A percentile compares a stretch with the other conserved stretches of the same genome.
phyloP scores from a whole-genome alignment of 2,329 filamentous ascomycete genomes.

The Sclerotiophoma versabilis region DNA sequence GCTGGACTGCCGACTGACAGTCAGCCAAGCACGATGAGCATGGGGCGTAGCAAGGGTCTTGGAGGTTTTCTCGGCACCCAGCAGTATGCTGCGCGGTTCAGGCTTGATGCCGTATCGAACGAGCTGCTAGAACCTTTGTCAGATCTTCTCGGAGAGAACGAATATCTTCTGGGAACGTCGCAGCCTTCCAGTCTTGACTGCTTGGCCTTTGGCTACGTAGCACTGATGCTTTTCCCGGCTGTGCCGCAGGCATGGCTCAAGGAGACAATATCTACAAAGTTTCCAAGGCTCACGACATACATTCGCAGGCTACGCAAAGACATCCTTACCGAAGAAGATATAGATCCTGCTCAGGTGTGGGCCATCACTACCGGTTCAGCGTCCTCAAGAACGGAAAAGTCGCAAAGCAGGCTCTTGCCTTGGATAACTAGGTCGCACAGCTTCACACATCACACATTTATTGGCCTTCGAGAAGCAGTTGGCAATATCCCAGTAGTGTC shows the following conservation, averaged over 20 bases:
- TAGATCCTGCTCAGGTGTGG: slow-evolving; percentile 38
- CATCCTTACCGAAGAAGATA: slow-evolving; percentile 33
- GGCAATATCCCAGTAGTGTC: slow-evolving; percentile 36
- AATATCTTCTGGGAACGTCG: slow-evolving; percentile 62
- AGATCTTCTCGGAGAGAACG: slow-evolving; percentile 64
- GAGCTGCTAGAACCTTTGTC: slow-evolving; percentile 74
- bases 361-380: slow-evolving; percentile 26
- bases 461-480: slow-evolving; percentile 30
- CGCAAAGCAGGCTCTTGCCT: slow-evolving; percentile 24
- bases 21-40: slow-evolving; percentile 52
- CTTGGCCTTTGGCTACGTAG: slow-evolving; percentile 79
- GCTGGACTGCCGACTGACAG: slow-evolving; percentile 47
- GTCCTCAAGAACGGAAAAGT: not conserved
- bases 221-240: slow-evolving; percentile 70
- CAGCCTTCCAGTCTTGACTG: slow-evolving; percentile 76
- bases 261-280: slow-evolving; percentile 62
- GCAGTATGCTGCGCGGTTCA: slow-evolving; percentile 76
- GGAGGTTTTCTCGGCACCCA: slow-evolving; percentile 68
- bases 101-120: slow-evolving; percentile 74
- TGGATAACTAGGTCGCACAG: slow-evolving; percentile 31
- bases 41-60: slow-evolving; percentile 65
- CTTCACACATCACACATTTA: slow-evolving; percentile 18
- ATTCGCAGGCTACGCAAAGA: slow-evolving; percentile 44
- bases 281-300: slow-evolving; percentile 49
- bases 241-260: slow-evolving; percentile 69